Percentiles rank a stretch among this genome's conserved stretches.
Conservation (phyloP, 495 filamentous ascomycete genomes). For the Aspergillus asperescens region DNA sequence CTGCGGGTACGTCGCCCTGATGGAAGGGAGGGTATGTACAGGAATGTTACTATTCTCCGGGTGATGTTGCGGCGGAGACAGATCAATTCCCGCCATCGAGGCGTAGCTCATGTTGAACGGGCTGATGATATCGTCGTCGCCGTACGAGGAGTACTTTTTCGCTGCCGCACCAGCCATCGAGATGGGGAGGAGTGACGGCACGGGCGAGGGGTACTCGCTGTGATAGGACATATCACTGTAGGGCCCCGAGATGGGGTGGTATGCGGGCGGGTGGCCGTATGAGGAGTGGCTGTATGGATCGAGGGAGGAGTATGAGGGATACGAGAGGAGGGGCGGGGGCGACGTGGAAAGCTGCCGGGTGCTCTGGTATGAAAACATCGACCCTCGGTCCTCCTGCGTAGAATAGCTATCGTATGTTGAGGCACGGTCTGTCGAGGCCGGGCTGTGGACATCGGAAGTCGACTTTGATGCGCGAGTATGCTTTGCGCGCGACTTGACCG, state of each 20-base stretch:
- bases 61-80: slow-evolving; percentile 41
- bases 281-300: slow-evolving; percentile 61
- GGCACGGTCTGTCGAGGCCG: slow-evolving; percentile 23
- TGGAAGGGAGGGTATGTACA: slow-evolving; percentile 44
- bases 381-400: slow-evolving; percentile 40
- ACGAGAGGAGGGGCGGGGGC: slow-evolving; percentile 71
- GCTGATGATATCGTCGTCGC: slow-evolving; percentile 61
- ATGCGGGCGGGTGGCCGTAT: slow-evolving; percentile 59
- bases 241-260: slow-evolving; percentile 55
- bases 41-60: slow-evolving; percentile 32
- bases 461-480: slow-evolving; percentile 41
- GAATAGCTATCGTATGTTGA: slow-evolving; percentile 37
- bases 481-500: slow-evolving; percentile 42
- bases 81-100: slow-evolving; percentile 69
- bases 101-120: slow-evolving; percentile 74
- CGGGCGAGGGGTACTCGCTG: slow-evolving; percentile 56
- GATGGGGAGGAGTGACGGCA: slow-evolving; percentile 61
- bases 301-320: slow-evolving; percentile 59
- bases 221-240: slow-evolving; percentile 56
- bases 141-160: slow-evolving; percentile 34
- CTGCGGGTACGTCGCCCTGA: slow-evolving; percentile 41
- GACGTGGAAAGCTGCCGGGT: slow-evolving; percentile 65
- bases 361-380: slow-evolving; percentile 63
- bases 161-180: slow-evolving; percentile 44
- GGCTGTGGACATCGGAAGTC: slow-evolving; percentile 35